Conservation (phyloP, 2,329 filamentous ascomycete species). For the Plenodomus tracheiphilus region DNA sequence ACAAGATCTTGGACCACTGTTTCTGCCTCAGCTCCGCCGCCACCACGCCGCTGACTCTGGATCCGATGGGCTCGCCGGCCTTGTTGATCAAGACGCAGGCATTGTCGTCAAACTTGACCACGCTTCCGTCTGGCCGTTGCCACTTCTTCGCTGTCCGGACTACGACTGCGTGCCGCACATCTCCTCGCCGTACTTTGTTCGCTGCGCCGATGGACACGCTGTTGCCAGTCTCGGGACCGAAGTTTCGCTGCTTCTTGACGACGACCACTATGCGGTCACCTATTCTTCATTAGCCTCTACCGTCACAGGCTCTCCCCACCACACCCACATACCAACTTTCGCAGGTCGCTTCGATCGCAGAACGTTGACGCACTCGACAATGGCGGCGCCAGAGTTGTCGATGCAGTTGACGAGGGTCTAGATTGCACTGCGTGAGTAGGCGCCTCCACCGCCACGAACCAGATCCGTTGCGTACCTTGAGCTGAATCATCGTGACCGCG, state of each 20-base stretch:
- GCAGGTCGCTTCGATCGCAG: slow-evolving; percentile 88
- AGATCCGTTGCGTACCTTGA: slow-evolving; percentile 37
- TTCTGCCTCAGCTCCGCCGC: slow-evolving; percentile 85
- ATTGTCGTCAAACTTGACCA: slow-evolving; percentile 95
- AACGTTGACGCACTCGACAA: slow-evolving; percentile 95
- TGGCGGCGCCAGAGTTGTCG: slow-evolving; percentile 97
- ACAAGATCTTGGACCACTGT: slow-evolving; percentile 98
- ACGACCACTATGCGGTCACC: slow-evolving; percentile 97
- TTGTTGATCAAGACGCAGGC: slow-evolving; percentile 98
- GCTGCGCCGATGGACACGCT: slow-evolving; percentile 73
- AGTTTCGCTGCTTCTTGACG: slow-evolving; percentile 90
- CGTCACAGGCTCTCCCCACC: no score
- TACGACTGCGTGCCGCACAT: slow-evolving; percentile 93
- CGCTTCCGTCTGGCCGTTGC: slow-evolving; percentile 83
- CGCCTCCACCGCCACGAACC: slow-evolving; percentile 3
- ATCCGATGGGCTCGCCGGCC: slow-evolving; percentile 91
- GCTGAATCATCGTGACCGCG: slow-evolving; percentile 41
- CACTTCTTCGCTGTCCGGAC: slow-evolving; percentile 89
- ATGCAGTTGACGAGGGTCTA: slow-evolving; percentile 98
- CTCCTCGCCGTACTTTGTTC: slow-evolving; percentile 94
- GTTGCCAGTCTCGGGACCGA: slow-evolving; percentile 70
- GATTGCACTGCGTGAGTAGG: slow-evolving; percentile 59
- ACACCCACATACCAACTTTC: slow-evolving; percentile 80
- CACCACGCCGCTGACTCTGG: slow-evolving; percentile 74
- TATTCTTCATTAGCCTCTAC: slow-evolving; percentile 48